These are phyloP conservation scores for Trametes maxima DNA, from an alignment of 768 basidiomycete genomes.

Conservation along the genomic window DNA sequence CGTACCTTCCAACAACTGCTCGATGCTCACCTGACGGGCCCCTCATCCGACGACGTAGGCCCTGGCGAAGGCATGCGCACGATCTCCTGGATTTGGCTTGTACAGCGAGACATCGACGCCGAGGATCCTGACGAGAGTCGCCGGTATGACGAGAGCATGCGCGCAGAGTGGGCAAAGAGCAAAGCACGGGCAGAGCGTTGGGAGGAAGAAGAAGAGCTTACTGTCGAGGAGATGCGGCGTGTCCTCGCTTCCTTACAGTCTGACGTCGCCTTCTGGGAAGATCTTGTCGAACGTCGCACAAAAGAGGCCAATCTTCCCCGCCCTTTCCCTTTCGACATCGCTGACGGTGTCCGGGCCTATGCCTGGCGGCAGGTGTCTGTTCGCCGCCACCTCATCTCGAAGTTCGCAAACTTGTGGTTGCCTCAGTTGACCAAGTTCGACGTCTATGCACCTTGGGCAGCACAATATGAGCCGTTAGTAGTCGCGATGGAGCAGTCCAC, in stretches of 20 bases:
- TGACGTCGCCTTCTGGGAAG: conserved; percentile 25
- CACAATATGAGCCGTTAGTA: too few relatives aligned
- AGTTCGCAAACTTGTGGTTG: too few relatives aligned
- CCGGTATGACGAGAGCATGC: conserved; percentile 7
- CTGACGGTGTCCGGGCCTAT: too few relatives aligned
- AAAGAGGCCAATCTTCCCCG: too few relatives aligned
- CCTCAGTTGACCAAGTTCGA: too few relatives aligned
- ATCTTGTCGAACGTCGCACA: too few relatives aligned
- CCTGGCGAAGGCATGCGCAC: conserved; percentile 11
- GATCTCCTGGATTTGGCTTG: conserved; percentile 23
- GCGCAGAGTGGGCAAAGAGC: conserved; percentile 25
- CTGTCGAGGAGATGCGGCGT: conserved; percentile 40
- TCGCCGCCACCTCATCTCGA: too few relatives aligned
- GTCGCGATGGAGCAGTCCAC: too few relatives aligned
- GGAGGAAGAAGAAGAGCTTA: conserved; percentile 38
- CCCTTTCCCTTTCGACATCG: too few relatives aligned
- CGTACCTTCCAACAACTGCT: background rate
- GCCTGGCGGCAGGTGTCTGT: too few relatives aligned
- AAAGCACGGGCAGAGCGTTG: conserved; percentile 36
- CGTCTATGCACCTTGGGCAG: too few relatives aligned
- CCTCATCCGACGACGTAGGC: background rate
- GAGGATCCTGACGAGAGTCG: background rate
- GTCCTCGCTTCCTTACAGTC: too few relatives aligned
- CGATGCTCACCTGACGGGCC: background rate
- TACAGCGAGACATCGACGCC: background rate